Evolutionary conservation across 768 basidiomycete genomes (phyloP).

Genomic region (Boletus huronensis): DNA sequence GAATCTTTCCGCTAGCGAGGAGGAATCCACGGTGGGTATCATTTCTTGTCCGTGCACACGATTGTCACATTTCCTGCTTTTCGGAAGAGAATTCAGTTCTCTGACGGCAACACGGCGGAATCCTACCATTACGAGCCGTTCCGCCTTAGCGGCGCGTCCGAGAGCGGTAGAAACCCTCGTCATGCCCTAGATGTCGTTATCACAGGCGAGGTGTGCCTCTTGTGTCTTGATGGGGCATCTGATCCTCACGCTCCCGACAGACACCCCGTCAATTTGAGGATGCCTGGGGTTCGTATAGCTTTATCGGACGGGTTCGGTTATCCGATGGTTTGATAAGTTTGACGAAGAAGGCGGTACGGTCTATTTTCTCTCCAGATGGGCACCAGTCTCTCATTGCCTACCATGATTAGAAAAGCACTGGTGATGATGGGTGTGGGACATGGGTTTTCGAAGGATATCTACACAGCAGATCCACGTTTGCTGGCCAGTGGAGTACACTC

Average conservation of each 20-base stretch:
- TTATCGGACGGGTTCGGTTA: conserved; percentile 52
- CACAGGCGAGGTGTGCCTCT: conserved; percentile 30
- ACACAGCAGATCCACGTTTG: conserved; percentile 44
- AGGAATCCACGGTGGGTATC: conserved; percentile 25
- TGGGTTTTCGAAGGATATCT: conserved; percentile 61
- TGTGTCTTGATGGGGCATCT: conserved; percentile 17
- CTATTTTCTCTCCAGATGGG: conserved; percentile 5
- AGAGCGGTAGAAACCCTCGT: conserved; percentile 26
- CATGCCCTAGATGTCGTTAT: conserved; percentile 37
- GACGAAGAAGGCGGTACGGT: conserved; percentile 57
- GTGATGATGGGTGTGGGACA: conserved; percentile 40
- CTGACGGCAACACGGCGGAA: conserved; percentile 25
- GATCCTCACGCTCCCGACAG: conserved; percentile 35
- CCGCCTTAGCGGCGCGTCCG: conserved; percentile 27
- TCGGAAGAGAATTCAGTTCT: conserved; percentile 24
- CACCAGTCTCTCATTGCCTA: background rate
- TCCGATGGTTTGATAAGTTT: conserved; percentile 58
- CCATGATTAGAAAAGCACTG: conserved; percentile 38
- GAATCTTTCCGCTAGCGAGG: conserved; percentile 18
- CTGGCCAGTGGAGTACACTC: conserved; percentile 52
- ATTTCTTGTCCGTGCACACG: conserved; percentile 6
- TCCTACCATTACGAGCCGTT: conserved; percentile 31
- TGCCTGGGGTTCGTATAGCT: conserved; percentile 66
- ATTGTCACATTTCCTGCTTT: conserved; percentile 19
- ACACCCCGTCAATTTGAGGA: conserved; percentile 51